Evolutionary conservation across 306 rosid species (phyloP).

Genomic region (Prunus salicina): DNA sequence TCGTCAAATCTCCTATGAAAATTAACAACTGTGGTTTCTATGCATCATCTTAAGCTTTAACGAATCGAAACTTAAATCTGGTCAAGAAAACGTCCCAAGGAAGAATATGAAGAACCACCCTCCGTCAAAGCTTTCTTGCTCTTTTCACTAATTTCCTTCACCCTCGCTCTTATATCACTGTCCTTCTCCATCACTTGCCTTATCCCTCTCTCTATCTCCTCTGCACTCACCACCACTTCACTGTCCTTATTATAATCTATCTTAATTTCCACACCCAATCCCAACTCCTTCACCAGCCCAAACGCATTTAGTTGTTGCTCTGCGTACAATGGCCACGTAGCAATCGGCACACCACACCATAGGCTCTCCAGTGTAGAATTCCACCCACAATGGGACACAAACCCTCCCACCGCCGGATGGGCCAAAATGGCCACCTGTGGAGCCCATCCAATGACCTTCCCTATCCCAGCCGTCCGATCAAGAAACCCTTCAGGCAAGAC

Average conservation of each 20-base stretch:
- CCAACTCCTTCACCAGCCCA: conserved; percentile 17
- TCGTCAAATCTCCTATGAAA: too few species aligned
- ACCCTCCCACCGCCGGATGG: conserved; percentile 10
- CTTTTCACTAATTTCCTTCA: conserved; percentile 16
- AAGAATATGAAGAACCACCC: conserved; percentile 20
- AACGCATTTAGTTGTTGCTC: conserved; percentile 21
- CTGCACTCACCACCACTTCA: conserved; percentile 9
- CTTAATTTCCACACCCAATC: conserved; percentile 13
- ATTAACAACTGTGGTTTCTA: too few species aligned
- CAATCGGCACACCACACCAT: conserved; percentile 22
- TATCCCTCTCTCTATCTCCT: conserved; percentile 36
- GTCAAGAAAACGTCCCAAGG: neutral
- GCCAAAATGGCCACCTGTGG: conserved; percentile 28
- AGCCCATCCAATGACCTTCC: conserved; percentile 26
- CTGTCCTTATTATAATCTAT: neutral
- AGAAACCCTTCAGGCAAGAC: conserved; percentile 23
- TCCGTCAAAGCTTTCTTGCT: conserved; percentile 13
- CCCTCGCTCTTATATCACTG: conserved; percentile 25
- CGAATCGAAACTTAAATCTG: neutral
- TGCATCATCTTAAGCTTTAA: neutral
- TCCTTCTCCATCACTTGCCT: conserved; percentile 30
- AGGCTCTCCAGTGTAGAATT: conserved; percentile 23
- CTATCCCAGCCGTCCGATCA: neutral
- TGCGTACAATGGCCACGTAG: conserved; percentile 19
- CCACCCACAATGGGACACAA: conserved; percentile 28